Base-by-base conservation (phyloP, 2,329 filamentous ascomycete genomes). In the Aspergillus japonicus region DNA sequence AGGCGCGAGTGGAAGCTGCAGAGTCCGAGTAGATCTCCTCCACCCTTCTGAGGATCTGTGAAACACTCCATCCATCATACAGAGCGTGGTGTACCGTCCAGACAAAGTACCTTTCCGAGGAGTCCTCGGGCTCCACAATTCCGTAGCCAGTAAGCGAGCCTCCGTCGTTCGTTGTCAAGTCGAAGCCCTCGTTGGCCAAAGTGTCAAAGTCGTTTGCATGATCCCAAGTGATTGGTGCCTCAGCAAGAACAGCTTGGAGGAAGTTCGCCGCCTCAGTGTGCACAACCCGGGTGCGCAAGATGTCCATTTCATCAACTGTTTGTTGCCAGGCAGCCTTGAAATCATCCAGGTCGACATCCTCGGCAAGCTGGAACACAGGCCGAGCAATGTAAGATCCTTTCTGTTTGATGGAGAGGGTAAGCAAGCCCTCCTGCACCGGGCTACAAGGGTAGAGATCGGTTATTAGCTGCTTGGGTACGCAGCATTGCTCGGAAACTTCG, bases 31-130 rank as follows among this genome's bases (percentile, higher is more conserved):
- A 78, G 19, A 74, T 71, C 26, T 74, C 68, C 47, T 77, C 71
- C 3, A 79, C 71, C 57, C 71, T 71, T 16, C 70, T 66, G 49
- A 77, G 69, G 26, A 79, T 69, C 14, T 77, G 65, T 3, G 73
- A 70, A 54, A 78, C 66, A 49, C 75, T 78, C 77, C 75, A 80
- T 10, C 81, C 82, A 68, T 84, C 82, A 61, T 83, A 84, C 1
- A 84, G 70, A 5, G 80, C 80, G 56, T 84, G 82, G 59, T 84
- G 82, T 54, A 82, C 76, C 0, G 79, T 80, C 72, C 80, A 81
- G 3, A 82, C 74, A 19, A 84, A 79, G 62, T 80, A 76, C 2
- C 64, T 63, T 39, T 57, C 56, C 12, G 68, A 64, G 1, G 67
- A 68, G 8, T 54, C 49, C 19, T 51, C 60, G 2, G 72, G 62